Evolutionary conservation across 805 yeast genomes (phyloP).

Genomic region (Candida parachauliodes): DNA sequence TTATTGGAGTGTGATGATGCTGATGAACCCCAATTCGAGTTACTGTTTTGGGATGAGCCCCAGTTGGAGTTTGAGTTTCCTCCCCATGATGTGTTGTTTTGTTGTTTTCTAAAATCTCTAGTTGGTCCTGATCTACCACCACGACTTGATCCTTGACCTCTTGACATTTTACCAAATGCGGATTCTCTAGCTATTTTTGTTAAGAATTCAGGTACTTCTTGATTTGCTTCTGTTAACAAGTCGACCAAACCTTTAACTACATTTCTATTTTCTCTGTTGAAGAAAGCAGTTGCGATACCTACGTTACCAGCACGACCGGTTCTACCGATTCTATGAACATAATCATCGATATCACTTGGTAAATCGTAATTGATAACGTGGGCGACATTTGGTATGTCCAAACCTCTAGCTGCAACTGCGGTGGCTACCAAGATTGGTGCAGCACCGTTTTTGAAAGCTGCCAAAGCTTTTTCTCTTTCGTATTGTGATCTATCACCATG

Average conservation of each 20-base stretch:
- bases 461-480: slow-evolving; percentile 97
- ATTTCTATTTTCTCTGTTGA: slow-evolving; percentile 92
- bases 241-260: slow-evolving; percentile 85
- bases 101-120: slow-evolving; percentile 52
- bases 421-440: slow-evolving; percentile 97
- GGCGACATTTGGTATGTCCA: slow-evolving; percentile 98
- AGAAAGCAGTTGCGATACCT: slow-evolving; percentile 97
- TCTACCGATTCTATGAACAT: slow-evolving; percentile 99
- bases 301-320: slow-evolving; percentile 99
- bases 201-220: slow-evolving; percentile 92
- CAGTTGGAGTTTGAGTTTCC: slow-evolving; percentile 12
- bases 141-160: slow-evolving; percentile 37
- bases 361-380: slow-evolving; percentile 97
- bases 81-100: slow-evolving; percentile 14
- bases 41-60: slow-evolving; percentile 6
- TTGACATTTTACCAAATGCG: slow-evolving; percentile 41
- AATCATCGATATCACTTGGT: slow-evolving; percentile 96
- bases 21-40: slow-evolving; percentile 15
- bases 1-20: slow-evolving; percentile 9
- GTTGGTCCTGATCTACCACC: slow-evolving; percentile 50
- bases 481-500: slow-evolving; percentile 98
- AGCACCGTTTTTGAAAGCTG: slow-evolving; percentile 86
- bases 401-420: slow-evolving; percentile 99
- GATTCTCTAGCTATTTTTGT: slow-evolving; percentile 76
- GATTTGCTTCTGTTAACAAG: slow-evolving; percentile 91